Percentiles rank a stretch among this genome's conserved stretches.
Evolutionary conservation across 768 basidiomycete species (phyloP).

Genomic region (Clitopilus hobsonii): DNA sequence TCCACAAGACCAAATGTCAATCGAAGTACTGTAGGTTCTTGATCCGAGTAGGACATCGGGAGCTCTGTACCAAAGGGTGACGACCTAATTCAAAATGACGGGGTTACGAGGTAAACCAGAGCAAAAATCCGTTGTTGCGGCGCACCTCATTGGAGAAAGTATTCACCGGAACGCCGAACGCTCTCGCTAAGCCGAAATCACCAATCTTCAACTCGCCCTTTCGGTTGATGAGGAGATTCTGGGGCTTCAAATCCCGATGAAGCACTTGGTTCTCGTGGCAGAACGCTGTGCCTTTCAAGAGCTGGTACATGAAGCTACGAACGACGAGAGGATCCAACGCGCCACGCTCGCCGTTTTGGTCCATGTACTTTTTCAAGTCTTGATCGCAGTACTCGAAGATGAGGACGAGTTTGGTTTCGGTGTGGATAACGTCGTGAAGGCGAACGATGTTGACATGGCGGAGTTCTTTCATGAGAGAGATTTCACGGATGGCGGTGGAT

Average conservation of each 20-base stretch:
- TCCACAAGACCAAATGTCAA: slow-evolving; percentile 98
- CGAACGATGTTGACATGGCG: slow-evolving; percentile 99
- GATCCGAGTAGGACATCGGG: slow-evolving; percentile 97
- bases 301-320: slow-evolving; percentile 96
- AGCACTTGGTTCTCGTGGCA: slow-evolving; percentile 98
- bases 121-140: background rate
- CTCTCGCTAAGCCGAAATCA: slow-evolving; percentile 95
- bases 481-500: slow-evolving; percentile 97
- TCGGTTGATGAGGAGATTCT: slow-evolving; percentile 95
- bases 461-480: slow-evolving; percentile 98
- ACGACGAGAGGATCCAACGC: slow-evolving; percentile 89
- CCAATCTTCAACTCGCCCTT: slow-evolving; percentile 97
- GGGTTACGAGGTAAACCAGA: background rate
- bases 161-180: slow-evolving; percentile 98
- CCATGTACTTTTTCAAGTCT: slow-evolving; percentile 99
- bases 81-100: slow-evolving; percentile 55
- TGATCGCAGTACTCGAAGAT: slow-evolving; percentile 99
- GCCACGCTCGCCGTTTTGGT: slow-evolving; percentile 93
- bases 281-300: slow-evolving; percentile 95
- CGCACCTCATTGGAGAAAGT: slow-evolving; percentile 95
- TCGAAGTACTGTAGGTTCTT: slow-evolving; percentile 95
- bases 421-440: slow-evolving; percentile 98
- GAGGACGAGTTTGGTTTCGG: slow-evolving; percentile 94
- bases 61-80: slow-evolving; percentile 97
- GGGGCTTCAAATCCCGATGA: slow-evolving; percentile 96